These are phyloP conservation scores for Colletotrichum musicola DNA, from an alignment of 2,329 filamentous ascomycete genomes.

Conservation along the genomic window DNA sequence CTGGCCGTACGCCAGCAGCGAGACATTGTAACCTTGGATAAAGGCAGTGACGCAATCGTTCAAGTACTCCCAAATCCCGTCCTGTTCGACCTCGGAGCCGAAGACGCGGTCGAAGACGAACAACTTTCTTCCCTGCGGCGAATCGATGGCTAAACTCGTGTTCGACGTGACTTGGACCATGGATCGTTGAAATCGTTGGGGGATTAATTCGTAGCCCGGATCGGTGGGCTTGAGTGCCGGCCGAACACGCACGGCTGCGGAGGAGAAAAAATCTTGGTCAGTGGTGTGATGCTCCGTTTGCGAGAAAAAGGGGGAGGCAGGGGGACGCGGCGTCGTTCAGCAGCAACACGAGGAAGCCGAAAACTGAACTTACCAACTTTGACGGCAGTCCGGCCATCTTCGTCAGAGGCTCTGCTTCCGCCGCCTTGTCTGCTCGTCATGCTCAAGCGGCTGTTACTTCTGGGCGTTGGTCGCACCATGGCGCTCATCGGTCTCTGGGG, in stretches of 20 bases:
- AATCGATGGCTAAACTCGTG: constrained; percentile 89
- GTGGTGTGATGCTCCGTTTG: constrained; percentile 20
- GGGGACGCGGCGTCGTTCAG: constrained; percentile 12
- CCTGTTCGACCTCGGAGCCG: constrained; percentile 82
- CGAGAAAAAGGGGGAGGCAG: constrained; percentile 20
- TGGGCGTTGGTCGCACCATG: constrained; percentile 78
- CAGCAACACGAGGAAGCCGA: constrained; percentile 5
- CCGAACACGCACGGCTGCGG: constrained; percentile 89
- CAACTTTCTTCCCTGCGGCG: constrained; percentile 90
- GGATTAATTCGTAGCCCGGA: constrained; percentile 94
- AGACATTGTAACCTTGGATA: constrained; percentile 97
- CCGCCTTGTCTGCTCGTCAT: constrained; percentile 80
- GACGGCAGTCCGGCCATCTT: constrained; percentile 90
- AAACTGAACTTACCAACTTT: constrained; percentile 85
- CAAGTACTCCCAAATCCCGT: constrained; percentile 94
- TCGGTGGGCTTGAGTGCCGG: constrained; percentile 86
- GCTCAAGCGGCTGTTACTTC: constrained; percentile 89
- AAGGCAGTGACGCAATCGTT: constrained; percentile 91
- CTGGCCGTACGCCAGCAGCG: constrained; percentile 95
- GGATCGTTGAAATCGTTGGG: constrained; percentile 92
- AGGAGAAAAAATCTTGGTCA: constrained; percentile 20
- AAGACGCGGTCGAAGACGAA: constrained; percentile 99
- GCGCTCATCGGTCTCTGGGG: constrained; percentile 82
- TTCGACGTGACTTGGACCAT: constrained; percentile 91
- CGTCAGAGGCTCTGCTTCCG: constrained; percentile 87